Base-by-base conservation (phyloP, 2,329 filamentous ascomycete species). In the Parafenestella ontariensis region DNA sequence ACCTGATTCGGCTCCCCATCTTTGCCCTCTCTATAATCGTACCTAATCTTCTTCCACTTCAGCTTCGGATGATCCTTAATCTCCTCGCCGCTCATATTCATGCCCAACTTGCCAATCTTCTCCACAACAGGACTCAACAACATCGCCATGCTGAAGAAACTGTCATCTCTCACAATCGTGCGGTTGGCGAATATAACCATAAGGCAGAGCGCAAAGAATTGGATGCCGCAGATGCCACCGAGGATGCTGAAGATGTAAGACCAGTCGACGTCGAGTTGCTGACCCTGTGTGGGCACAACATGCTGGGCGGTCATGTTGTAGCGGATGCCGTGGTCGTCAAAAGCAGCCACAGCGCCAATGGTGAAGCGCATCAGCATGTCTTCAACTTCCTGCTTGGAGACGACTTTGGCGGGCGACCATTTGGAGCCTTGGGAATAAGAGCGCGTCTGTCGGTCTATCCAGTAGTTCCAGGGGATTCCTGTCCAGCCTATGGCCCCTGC, bases 401-500 rank as follows among this genome's bases (percentile, higher is more conserved):
- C 43, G 1, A 57, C 13, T 8, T 41, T n/a, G 0, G 58, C 45
- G 0, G 71, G 71, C 33, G 66, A 70, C 66, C 66, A 74, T 21
- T 62, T 63, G 1, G 54, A 56, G 3, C 66, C 70, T 10, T 58
- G 58, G 3, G 67, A 52, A 39, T 73, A 73, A 3, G 52, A 49
- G 0, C 55, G 53, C 4, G 29, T 46, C 37, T 73, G 69, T 0
- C 54, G 31, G 13, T 64, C 56, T 0, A 39, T 17, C 57, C 57
- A 64, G 3, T 21, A 45, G 6, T 46, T 29, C 49, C 59, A 59
- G 1, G 43, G 29, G 0, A 64, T 58, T 6, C 73, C 73, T 0
- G 71, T 73, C 71, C 71, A 75, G 4, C 56, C 64, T 3, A 76
- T 70, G 0, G 72, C 52, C 1, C 73, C 73, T 0, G 70, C 63